These are phyloP conservation scores for Calonectria multiphialidica DNA, from an alignment of 2,329 filamentous ascomycete species.

Conservation along the genomic window DNA sequence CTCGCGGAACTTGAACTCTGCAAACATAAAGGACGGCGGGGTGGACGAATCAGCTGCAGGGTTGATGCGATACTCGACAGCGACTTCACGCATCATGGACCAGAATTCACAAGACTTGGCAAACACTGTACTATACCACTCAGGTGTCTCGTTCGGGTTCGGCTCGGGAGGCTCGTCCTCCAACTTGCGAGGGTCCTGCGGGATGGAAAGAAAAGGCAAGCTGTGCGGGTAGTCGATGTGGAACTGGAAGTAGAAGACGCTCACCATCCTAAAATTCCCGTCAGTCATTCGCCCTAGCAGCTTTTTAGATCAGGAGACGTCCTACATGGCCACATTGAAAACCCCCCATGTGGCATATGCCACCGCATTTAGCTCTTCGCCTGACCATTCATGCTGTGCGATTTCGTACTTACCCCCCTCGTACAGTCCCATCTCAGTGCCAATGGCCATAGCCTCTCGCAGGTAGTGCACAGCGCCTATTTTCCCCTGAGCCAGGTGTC, in stretches of 20 bases:
- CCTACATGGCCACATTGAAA: constrained; percentile 19
- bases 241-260: constrained; percentile 9
- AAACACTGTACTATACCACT: not conserved
- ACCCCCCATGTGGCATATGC: constrained; percentile 9
- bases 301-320: not conserved
- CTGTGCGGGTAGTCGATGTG: not conserved
- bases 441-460: not conserved
- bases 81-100: constrained; percentile 51
- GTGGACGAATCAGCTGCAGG: constrained; percentile 9
- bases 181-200: not conserved
- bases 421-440: not conserved
- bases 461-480: not conserved
- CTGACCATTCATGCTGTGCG: not conserved
- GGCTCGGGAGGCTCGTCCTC: not conserved
- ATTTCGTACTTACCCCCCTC: not conserved
- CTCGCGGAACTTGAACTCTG: constrained; percentile 54
- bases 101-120: constrained; percentile 43
- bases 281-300: not conserved
- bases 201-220: not conserved
- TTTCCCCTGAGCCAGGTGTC: constrained; percentile 7
- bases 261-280: constrained; percentile 7
- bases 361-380: constrained; percentile 2
- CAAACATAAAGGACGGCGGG: constrained; percentile 39
- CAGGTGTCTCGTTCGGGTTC: not conserved
- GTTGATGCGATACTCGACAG: constrained; percentile 42